Conservation (phyloP, 2,329 filamentous ascomycete species). For the Ascosphaera apis region DNA sequence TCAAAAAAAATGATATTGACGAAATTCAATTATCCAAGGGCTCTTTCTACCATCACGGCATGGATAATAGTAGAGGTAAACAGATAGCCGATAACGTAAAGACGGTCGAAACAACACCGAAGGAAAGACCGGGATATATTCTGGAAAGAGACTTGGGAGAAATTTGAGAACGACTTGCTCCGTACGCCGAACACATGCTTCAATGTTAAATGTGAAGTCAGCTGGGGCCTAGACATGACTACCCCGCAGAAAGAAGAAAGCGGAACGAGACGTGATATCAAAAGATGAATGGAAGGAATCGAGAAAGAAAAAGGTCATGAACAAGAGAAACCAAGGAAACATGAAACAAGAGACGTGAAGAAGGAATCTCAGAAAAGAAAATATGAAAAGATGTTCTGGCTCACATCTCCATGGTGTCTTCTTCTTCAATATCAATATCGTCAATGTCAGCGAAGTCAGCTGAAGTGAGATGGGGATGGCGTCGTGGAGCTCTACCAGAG, state of each 20-base stretch:
- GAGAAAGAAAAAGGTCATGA: not conserved
- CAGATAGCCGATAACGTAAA: no score
- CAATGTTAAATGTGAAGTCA: no score
- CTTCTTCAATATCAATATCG: conserved; percentile 23
- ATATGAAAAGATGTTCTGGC: conserved; percentile 8
- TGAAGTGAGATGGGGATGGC: conserved; percentile 8
- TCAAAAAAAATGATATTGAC: no score
- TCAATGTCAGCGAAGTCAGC: conserved; percentile 16
- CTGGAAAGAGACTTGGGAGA: no score
- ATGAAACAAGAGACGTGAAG: conserved; percentile 2
- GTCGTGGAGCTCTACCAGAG: conserved; percentile 11
- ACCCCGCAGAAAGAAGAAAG: not conserved
- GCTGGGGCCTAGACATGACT: no score
- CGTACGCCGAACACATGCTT: no score
- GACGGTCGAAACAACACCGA: no score
- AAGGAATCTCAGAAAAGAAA: conserved; percentile 6
- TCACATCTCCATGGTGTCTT: conserved; percentile 24
- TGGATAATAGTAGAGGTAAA: no score
- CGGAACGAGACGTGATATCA: not conserved
- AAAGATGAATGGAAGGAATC: not conserved
- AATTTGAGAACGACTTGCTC: no score
- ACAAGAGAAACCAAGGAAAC: not conserved
- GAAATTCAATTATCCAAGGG: no score
- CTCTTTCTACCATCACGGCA: no score
- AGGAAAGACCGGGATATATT: no score